Evolutionary conservation across 2,329 filamentous ascomycete species (phyloP).

Genomic region (Talaromyces islandicus): DNA sequence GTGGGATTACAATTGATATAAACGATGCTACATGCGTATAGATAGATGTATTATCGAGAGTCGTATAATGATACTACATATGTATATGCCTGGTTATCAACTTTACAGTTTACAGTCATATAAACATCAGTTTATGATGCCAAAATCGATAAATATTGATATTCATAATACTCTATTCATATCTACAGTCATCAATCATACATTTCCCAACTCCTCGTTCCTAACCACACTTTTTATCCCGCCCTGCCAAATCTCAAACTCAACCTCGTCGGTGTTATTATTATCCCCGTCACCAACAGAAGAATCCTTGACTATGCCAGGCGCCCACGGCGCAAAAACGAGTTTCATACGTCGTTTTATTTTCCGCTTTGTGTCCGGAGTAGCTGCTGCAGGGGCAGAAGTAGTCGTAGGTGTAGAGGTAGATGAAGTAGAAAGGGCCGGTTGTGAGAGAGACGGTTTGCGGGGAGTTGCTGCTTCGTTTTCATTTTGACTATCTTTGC

Average conservation of each 20-base stretch:
- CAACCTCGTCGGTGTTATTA: slow-evolving; percentile 36
- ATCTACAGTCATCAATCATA: neutral
- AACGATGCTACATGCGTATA: neutral
- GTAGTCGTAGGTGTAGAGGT: neutral
- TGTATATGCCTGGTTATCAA: too few species aligned
- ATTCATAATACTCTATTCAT: neutral
- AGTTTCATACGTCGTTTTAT: slow-evolving; percentile 71
- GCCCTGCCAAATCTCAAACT: slow-evolving; percentile 69
- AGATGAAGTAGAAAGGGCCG: neutral
- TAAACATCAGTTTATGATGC: too few species aligned
- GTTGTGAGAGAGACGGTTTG: neutral
- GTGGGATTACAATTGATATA: neutral
- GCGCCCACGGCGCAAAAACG: slow-evolving; percentile 77
- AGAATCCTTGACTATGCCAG: slow-evolving; percentile 45
- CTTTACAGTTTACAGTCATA: too few species aligned
- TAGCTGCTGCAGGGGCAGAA: slow-evolving; percentile 3
- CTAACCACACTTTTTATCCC: slow-evolving; percentile 38
- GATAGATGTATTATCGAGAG: too few species aligned
- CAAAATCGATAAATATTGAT: neutral
- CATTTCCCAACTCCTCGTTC: neutral
- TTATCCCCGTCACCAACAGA: slow-evolving; percentile 18
- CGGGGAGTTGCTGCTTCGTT: neutral
- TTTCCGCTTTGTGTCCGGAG: neutral
- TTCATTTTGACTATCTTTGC: neutral
- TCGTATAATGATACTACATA: too few species aligned